Evolutionary conservation across 192 early-diverging fungal genomes (phyloP).

Genomic region (Spizellomyces punctatus): DNA sequence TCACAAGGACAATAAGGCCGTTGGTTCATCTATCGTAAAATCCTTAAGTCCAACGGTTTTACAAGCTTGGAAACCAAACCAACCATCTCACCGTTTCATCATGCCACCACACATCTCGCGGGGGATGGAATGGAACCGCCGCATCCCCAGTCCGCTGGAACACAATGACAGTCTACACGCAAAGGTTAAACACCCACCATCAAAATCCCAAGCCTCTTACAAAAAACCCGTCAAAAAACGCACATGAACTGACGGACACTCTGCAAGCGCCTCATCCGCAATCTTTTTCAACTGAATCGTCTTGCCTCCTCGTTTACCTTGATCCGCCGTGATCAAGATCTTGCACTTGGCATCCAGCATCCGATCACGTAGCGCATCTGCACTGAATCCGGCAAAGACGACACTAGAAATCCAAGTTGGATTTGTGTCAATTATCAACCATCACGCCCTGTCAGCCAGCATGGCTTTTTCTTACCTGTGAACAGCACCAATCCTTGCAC

Average conservation of each 20-base stretch:
- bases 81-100: slow-evolving; percentile 62
- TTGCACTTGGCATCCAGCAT: slow-evolving; percentile 80
- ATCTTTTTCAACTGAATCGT: slow-evolving; percentile 88
- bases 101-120: slow-evolving; percentile 94
- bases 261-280: slow-evolving; percentile 84
- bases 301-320: slow-evolving; percentile 91
- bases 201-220: neutral
- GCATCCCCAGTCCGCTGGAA: slow-evolving; percentile 86
- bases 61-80: no score
- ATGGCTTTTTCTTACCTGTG: slow-evolving; percentile 46
- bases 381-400: slow-evolving; percentile 96
- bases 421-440: no score
- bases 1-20: slow-evolving; percentile 86
- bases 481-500: slow-evolving; percentile 87
- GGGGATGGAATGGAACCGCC: slow-evolving; percentile 69
- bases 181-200: no score
- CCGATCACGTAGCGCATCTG: slow-evolving; percentile 90
- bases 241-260: slow-evolving; percentile 69
- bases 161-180: slow-evolving; percentile 70
- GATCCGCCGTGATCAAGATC: slow-evolving; percentile 91
- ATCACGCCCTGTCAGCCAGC: no score
- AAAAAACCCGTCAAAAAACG: neutral
- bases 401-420: slow-evolving; percentile 58
- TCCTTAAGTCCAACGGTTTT: no score
- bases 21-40: slow-evolving; percentile 49